Evolutionary conservation across 257 asterid species (phyloP).

Genomic region (Solanum lignicaule): DNA sequence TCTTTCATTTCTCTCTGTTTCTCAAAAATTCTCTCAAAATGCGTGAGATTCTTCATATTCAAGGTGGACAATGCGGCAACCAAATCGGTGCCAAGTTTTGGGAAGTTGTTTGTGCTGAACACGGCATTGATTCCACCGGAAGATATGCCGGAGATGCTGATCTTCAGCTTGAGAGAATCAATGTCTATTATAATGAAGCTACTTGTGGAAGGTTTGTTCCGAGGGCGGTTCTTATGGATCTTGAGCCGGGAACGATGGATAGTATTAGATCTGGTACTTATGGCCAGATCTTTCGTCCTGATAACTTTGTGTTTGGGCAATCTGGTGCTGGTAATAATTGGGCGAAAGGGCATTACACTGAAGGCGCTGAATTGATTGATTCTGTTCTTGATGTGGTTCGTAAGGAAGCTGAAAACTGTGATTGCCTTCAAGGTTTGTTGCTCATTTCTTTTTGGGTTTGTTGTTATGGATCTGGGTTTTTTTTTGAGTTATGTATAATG

Average conservation of each 20-base stretch:
- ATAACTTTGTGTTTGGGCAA: background rate
- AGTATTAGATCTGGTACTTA: background rate
- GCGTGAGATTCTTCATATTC: background rate
- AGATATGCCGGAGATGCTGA: background rate
- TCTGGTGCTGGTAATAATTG: background rate
- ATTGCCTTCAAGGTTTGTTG: background rate
- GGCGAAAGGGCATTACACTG: background rate
- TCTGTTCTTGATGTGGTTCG: background rate
- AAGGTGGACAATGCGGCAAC: constrained; percentile 1
- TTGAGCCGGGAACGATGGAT: background rate
- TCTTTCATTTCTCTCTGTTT: background rate
- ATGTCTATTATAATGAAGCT: background rate
- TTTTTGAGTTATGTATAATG: background rate
- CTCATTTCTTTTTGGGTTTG: background rate
- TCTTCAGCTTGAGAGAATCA: background rate
- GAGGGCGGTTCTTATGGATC: background rate
- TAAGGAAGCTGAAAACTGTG: constrained; percentile 1
- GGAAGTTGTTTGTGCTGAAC: background rate
- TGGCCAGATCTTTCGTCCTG: background rate
- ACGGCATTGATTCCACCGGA: background rate
- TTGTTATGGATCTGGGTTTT: background rate
- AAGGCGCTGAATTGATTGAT: background rate
- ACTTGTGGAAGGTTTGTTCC: background rate
- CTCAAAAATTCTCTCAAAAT: background rate
- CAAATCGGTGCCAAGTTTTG: constrained; percentile 1